Conservation (phyloP, 1,139 yeast species). For the Scheffersomyces quercinus region DNA sequence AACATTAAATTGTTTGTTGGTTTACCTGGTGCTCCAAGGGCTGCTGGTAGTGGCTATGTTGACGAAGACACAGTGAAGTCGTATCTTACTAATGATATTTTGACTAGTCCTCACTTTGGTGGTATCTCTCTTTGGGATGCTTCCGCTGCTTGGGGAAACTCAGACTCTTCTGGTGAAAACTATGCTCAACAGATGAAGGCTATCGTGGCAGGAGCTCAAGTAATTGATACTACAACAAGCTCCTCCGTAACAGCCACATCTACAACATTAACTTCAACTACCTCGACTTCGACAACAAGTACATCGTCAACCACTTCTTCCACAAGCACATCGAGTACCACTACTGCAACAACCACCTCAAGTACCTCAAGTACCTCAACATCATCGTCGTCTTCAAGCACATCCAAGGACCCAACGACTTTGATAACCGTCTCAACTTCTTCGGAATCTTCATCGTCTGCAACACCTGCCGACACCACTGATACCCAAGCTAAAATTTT, state of each 20-base stretch:
- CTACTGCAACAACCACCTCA: conserved; percentile 4
- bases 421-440: conserved; percentile 1
- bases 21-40: conserved; percentile 66
- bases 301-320: conserved; percentile 1
- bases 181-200: conserved; percentile 15
- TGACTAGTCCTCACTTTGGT: conserved; percentile 56
- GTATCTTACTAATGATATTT: conserved; percentile 28
- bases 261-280: conserved; percentile 1
- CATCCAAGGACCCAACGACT: conserved; percentile 2
- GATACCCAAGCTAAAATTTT: conserved; percentile 1
- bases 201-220: conserved; percentile 6
- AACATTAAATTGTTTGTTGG: conserved; percentile 69
- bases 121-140: conserved; percentile 95
- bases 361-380: neutral
- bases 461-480: conserved; percentile 1
- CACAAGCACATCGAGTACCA: conserved; percentile 2
- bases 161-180: conserved; percentile 9
- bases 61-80: conserved; percentile 18
- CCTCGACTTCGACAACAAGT: conserved; percentile 1
- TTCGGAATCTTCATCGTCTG: conserved; percentile 1
- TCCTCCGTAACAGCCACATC: conserved; percentile 4
- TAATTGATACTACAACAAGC: conserved; percentile 1
- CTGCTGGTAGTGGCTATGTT: conserved; percentile 68
- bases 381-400: conserved; percentile 3
- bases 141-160: conserved; percentile 33